phyloP scores from a whole-genome alignment of 495 filamentous ascomycete genomes.

The Podospora pseudopauciseta region DNA sequence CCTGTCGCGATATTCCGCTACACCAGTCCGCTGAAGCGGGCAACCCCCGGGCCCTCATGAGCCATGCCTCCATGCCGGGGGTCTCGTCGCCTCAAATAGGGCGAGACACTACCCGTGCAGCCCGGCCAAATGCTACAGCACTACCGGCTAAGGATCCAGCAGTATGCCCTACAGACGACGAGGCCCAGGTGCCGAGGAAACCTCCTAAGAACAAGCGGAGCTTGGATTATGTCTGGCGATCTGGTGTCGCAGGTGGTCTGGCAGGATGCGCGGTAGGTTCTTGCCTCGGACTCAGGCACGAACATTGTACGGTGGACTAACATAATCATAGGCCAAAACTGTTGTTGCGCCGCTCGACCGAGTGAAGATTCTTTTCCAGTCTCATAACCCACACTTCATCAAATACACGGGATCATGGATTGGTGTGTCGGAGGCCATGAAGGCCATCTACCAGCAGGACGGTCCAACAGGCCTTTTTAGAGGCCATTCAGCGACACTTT shows the following conservation, averaged over 20 bases:
- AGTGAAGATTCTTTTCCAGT: slow-evolving; percentile 98
- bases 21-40: slow-evolving; percentile 27
- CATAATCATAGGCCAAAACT: slow-evolving; percentile 72
- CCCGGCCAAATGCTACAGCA: slow-evolving; percentile 16
- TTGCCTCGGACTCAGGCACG: not conserved
- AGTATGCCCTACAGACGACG: slow-evolving; percentile 38
- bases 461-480: slow-evolving; percentile 77
- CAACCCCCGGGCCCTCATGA: slow-evolving; percentile 49
- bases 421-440: slow-evolving; percentile 71
- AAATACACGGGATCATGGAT: slow-evolving; percentile 88
- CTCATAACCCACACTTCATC: slow-evolving; percentile 85
- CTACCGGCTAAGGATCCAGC: slow-evolving; percentile 21
- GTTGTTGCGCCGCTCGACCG: slow-evolving; percentile 93
- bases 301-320: slow-evolving; percentile 4
- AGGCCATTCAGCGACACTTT: slow-evolving; percentile 88
- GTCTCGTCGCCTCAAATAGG: slow-evolving; percentile 37
- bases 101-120: slow-evolving; percentile 31
- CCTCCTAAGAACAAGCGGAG: slow-evolving; percentile 59
- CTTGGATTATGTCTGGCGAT: slow-evolving; percentile 75
- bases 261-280: slow-evolving; percentile 77
- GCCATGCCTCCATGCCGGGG: slow-evolving; percentile 48
- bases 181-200: slow-evolving; percentile 37
- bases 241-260: slow-evolving; percentile 78
- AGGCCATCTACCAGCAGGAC: slow-evolving; percentile 73
- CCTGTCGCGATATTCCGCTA: slow-evolving; percentile 7